Evolutionary conservation across 2,329 filamentous ascomycete species (phyloP).

Genomic region (Hypocreales sp.): DNA sequence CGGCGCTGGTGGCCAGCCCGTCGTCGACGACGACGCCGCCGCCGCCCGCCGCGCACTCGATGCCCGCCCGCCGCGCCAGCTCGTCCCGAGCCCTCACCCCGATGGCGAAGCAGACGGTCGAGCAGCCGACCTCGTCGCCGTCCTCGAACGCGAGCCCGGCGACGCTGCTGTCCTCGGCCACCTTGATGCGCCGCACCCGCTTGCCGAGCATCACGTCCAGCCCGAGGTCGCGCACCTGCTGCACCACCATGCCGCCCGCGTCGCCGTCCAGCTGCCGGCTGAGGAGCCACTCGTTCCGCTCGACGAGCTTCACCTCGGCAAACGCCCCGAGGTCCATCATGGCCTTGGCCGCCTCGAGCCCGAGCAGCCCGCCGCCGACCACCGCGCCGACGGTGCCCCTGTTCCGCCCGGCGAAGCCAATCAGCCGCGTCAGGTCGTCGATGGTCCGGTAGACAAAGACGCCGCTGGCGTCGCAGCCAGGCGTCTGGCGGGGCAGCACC

Average conservation of each 20-base stretch:
- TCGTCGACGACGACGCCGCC: conserved; percentile 61
- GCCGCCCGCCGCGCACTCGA: conserved; percentile 56
- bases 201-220: conserved; percentile 69
- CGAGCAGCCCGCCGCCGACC: conserved; percentile 71
- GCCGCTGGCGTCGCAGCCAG: conserved; percentile 63
- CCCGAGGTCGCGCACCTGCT: conserved; percentile 64
- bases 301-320: conserved; percentile 60
- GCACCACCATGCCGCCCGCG: conserved; percentile 66
- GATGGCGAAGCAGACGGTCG: conserved; percentile 79
- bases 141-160: conserved; percentile 67
- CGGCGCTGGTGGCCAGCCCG: conserved; percentile 51
- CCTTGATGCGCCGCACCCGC: conserved; percentile 56
- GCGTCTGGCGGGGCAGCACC: conserved; percentile 53
- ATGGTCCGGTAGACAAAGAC: conserved; percentile 87
- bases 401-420: conserved; percentile 51
- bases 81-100: conserved; percentile 72
- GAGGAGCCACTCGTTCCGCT: conserved; percentile 70
- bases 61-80: conserved; percentile 51
- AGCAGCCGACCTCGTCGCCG: conserved; percentile 60
- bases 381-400: conserved; percentile 59
- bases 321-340: conserved; percentile 77
- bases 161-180: conserved; percentile 51
- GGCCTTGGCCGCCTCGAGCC: conserved; percentile 79
- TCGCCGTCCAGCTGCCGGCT: conserved; percentile 71
- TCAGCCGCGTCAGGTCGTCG: conserved; percentile 62